Evolutionary conservation across 1,284 basidiomycete genomes (phyloP).

Genomic region (Apiotrichum veenhuisii): DNA sequence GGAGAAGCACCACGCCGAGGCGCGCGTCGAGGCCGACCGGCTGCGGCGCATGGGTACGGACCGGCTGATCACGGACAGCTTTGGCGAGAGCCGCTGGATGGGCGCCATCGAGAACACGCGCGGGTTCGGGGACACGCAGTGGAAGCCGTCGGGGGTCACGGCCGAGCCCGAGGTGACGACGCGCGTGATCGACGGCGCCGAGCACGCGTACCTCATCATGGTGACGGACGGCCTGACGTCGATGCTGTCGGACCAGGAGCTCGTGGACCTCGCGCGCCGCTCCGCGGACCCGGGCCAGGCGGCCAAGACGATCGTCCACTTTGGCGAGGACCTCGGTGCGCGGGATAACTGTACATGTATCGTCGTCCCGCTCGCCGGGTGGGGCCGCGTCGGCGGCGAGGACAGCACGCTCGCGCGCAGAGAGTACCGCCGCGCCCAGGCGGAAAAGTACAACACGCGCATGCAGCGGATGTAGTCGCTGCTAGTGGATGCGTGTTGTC

Average conservation of each 20-base stretch:
- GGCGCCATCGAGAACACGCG: conserved; percentile 90
- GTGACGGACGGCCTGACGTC: conserved; percentile 90
- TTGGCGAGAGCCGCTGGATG: conserved; percentile 95
- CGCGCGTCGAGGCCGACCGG: conserved; percentile 75
- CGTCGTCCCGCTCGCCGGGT: conserved; percentile 88
- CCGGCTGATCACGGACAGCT: conserved; percentile 86
- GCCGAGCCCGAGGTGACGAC: conserved; percentile 89
- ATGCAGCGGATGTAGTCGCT: conserved; percentile 46
- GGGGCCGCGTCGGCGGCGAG: conserved; percentile 68
- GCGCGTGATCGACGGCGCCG: conserved; percentile 66
- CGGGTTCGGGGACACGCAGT: conserved; percentile 85
- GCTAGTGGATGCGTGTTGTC: too few relatives aligned
- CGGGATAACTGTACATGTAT: conserved; percentile 90
- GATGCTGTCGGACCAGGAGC: conserved; percentile 86
- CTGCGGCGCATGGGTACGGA: conserved; percentile 78
- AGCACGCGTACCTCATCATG: conserved; percentile 74
- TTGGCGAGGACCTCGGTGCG: conserved; percentile 83
- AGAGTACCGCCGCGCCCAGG: conserved; percentile 71
- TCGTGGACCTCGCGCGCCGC: conserved; percentile 79
- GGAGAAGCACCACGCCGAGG: conserved; percentile 88
- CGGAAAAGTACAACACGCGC: conserved; percentile 51
- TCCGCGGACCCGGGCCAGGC: conserved; percentile 71
- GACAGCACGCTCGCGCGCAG: conserved; percentile 77
- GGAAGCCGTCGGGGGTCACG: conserved; percentile 86
- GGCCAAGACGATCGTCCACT: conserved; percentile 75